These are phyloP conservation scores for Cercospora beticola DNA, from an alignment of 2,329 filamentous ascomycete genomes.

Conservation along the genomic window DNA sequence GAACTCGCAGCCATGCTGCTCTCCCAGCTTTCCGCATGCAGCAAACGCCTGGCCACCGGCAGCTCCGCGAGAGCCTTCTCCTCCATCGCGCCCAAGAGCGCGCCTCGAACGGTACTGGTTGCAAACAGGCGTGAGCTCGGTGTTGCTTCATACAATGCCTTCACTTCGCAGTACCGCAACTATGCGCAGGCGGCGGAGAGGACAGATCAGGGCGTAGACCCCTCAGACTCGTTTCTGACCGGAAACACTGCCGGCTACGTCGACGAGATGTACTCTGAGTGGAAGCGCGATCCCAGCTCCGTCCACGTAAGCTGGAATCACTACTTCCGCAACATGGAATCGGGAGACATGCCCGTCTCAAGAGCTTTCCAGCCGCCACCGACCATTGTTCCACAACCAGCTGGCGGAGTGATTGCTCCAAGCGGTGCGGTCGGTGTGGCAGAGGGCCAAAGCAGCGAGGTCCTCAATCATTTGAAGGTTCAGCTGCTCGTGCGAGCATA, in stretches of 20 bases:
- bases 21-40: conserved; percentile 64
- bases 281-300: conserved; percentile 89
- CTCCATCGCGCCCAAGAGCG: conserved; percentile 38
- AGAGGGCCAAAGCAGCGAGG: conserved; percentile 70
- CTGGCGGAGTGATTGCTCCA: conserved; percentile 72
- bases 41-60: conserved; percentile 62
- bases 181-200: conserved; percentile 63
- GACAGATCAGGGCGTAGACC: conserved; percentile 65
- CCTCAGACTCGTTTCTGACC: conserved; percentile 93
- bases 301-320: conserved; percentile 98
- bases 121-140: conserved; percentile 51
- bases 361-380: conserved; percentile 96
- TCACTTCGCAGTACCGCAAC: conserved; percentile 49
- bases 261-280: conserved; percentile 99
- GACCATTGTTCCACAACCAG: conserved; percentile 79
- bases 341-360: conserved; percentile 93
- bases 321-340: conserved; percentile 99
- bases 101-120: conserved; percentile 44
- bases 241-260: conserved; percentile 98
- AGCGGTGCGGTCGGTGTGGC: conserved; percentile 67
- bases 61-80: conserved; percentile 51
- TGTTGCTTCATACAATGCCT: conserved; percentile 43
- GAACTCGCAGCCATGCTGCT: conserved; percentile 62
- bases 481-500: conserved; percentile 96
- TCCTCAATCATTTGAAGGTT: conserved; percentile 96